Evolutionary conservation across 306 rosid species (phyloP).

Genomic region (Hippophae gyantsensis): DNA sequence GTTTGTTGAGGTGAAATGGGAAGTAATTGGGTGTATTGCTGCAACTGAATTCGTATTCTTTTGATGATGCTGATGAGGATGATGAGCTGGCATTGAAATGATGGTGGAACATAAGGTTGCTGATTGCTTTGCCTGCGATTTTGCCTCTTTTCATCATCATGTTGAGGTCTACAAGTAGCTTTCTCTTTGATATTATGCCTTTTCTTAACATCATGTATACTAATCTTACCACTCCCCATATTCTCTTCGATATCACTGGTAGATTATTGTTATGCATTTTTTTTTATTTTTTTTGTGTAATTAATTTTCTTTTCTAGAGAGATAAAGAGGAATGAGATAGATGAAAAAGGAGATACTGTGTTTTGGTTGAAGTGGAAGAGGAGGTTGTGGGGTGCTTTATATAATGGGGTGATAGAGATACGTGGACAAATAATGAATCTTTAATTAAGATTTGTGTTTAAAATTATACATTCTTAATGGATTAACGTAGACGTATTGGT

Average conservation of each 20-base stretch:
- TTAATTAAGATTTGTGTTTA: too few relatives aligned
- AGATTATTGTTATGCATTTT: slow-evolving; percentile 10
- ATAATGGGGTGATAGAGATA: too few relatives aligned
- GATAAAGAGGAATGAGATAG: too few relatives aligned
- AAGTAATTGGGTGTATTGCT: slow-evolving; percentile 39
- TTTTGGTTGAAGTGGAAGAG: too few relatives aligned
- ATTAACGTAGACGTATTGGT: too few relatives aligned
- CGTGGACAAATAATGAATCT: too few relatives aligned
- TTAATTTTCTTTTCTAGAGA: neutral
- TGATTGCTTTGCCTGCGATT: slow-evolving; percentile 29
- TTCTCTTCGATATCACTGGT: slow-evolving; percentile 18
- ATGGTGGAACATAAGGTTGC: slow-evolving; percentile 29
- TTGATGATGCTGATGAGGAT: slow-evolving; percentile 14
- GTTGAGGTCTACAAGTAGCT: slow-evolving; percentile 44
- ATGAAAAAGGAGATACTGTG: too few relatives aligned
- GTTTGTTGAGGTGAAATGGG: slow-evolving; percentile 36
- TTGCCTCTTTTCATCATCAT: slow-evolving; percentile 48
- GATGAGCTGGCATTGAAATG: slow-evolving; percentile 18
- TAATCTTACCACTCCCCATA: slow-evolving; percentile 42
- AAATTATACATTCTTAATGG: too few relatives aligned
- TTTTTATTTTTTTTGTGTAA: neutral
- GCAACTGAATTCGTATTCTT: slow-evolving; percentile 46
- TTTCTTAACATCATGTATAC: slow-evolving; percentile 42
- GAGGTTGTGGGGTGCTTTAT: too few relatives aligned
- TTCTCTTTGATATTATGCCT: slow-evolving; percentile 41